A percentile compares a stretch with the other conserved stretches of the same genome.
Evolutionary conservation across 768 basidiomycete genomes (phyloP).

Genomic region (Leucosporidium creatinivorum): DNA sequence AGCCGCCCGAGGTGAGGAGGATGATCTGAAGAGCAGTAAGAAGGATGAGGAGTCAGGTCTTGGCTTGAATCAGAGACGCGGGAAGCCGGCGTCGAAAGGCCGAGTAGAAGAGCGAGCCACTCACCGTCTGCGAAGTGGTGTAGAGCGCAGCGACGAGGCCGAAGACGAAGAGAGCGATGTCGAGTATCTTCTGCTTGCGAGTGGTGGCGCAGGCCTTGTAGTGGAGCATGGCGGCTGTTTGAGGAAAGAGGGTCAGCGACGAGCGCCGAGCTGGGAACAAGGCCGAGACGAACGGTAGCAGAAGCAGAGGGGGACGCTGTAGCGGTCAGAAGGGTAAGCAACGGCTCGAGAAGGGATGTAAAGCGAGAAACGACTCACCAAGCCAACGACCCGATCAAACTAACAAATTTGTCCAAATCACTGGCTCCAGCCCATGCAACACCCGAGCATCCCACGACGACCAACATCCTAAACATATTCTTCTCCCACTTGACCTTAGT

Average conservation of each 20-base stretch:
- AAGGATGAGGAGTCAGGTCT: too few relatives aligned
- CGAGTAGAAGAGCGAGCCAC: neutral
- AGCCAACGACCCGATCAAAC: conserved; percentile 59
- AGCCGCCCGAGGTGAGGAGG: conserved; percentile 2
- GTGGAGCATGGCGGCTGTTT: conserved; percentile 29
- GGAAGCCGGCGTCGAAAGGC: too few relatives aligned
- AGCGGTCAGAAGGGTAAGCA: neutral
- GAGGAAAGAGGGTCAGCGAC: neutral
- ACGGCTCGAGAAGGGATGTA: too few relatives aligned
- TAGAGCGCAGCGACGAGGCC: conserved; percentile 42
- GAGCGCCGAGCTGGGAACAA: neutral
- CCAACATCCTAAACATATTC: conserved; percentile 53
- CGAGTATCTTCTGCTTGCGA: conserved; percentile 37
- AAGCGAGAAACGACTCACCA: conserved; percentile 11
- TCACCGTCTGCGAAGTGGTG: conserved; percentile 43
- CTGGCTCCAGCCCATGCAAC: conserved; percentile 70
- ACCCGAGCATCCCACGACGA: conserved; percentile 61
- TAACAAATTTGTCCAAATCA: conserved; percentile 92
- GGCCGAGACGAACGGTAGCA: conserved; percentile 63
- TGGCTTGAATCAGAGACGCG: neutral
- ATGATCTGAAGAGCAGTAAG: conserved; percentile 1
- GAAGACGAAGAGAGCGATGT: conserved; percentile 42
- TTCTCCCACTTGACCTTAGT: conserved; percentile 86
- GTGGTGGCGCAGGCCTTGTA: conserved; percentile 41
- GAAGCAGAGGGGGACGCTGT: conserved; percentile 83